Base-by-base conservation (phyloP, 108 stramenopile genomes). In the Skeletonema costatum region DNA sequence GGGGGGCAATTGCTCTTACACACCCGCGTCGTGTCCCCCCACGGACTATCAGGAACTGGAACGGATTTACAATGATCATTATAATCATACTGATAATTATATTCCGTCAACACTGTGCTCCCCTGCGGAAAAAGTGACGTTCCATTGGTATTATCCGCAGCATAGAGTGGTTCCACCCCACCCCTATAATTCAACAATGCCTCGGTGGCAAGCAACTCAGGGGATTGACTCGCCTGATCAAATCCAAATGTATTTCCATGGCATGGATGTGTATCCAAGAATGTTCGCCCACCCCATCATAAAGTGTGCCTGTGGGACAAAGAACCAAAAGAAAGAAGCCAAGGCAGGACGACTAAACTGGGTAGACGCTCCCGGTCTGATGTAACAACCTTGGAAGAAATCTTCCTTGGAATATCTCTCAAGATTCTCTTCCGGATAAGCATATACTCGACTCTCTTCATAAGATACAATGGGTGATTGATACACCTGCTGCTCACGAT, bases 181-280 rank as follows among this genome's bases (percentile, higher is more conserved):
- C 76, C 76, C 21, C 30, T 64, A 44, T 74, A 74, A 25, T 73
- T 74, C 42, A 44, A 32, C 29, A 83, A 44, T 17, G 78, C 39
- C 41, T 70, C 58, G 13, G 31, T 32, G 16, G 88, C 86, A 17
- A 89, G 77, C 2, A 60, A 68, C 66, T 87, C 86, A 0, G 86
- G 63, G 44, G 82, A 84, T 66, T 82, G 58, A 17, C 73, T 46
- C 9, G 83, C 63, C 44, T 89, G 64, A 25, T 51, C 33, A 12
- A 75, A 42, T 12, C 61, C 48, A 68, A 89, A 89, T 7, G 21
- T 53, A 38, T 74, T 81, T 12, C 82, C 76, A n/a, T 4, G 86
- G 88, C 70, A 89, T 61, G 29, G 78, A 59, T 14, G 88, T 89
- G 72, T 83, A 89, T 5, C 88, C 88, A 9, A 88, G 39, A 63